A percentile compares a stretch with the other conserved stretches of the same genome.
phyloP scores from a whole-genome alignment of 2,329 filamentous ascomycete genomes.

The Coniochaeta ligniaria region DNA sequence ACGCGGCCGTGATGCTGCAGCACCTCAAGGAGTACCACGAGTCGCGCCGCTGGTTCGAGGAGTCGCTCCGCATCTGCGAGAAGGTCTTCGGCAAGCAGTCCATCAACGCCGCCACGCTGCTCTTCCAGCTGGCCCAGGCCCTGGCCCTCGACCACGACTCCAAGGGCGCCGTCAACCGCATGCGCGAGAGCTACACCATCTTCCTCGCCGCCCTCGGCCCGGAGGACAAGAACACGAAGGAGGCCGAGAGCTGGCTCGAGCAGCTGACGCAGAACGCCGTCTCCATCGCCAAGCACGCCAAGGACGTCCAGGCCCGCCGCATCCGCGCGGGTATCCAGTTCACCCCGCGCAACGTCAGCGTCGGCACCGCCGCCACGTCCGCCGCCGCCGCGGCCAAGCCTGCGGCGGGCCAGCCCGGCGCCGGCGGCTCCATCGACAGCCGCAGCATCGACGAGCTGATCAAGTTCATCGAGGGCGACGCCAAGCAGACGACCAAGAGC shows the following conservation, averaged over 20 bases:
- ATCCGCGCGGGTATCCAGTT: constrained; percentile 65
- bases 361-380: constrained; percentile 36
- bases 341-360: constrained; percentile 54
- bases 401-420: constrained; percentile 19
- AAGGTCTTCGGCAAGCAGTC: constrained; percentile 82
- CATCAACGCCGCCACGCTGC: constrained; percentile 86
- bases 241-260: constrained; percentile 93
- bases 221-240: constrained; percentile 95
- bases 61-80: constrained; percentile 83
- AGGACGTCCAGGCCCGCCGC: constrained; percentile 71
- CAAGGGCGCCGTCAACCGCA: constrained; percentile 82
- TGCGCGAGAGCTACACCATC: constrained; percentile 95
- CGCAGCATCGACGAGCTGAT: constrained; percentile 89
- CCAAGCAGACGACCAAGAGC: constrained; percentile 40
- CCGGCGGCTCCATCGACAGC: constrained; percentile 51
- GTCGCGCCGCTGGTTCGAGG: constrained; percentile 94
- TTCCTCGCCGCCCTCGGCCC: constrained; percentile 83
- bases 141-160: constrained; percentile 93
- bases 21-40: constrained; percentile 90
- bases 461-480: constrained; percentile 82
- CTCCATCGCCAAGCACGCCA: constrained; percentile 86
- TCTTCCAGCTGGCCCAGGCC: constrained; percentile 95
- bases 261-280: constrained; percentile 95
- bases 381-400: constrained; percentile 25
- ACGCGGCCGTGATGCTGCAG: constrained; percentile 97